These are phyloP conservation scores for Linum trigynum DNA, from an alignment of 345 rosid species.

Conservation along the genomic window DNA sequence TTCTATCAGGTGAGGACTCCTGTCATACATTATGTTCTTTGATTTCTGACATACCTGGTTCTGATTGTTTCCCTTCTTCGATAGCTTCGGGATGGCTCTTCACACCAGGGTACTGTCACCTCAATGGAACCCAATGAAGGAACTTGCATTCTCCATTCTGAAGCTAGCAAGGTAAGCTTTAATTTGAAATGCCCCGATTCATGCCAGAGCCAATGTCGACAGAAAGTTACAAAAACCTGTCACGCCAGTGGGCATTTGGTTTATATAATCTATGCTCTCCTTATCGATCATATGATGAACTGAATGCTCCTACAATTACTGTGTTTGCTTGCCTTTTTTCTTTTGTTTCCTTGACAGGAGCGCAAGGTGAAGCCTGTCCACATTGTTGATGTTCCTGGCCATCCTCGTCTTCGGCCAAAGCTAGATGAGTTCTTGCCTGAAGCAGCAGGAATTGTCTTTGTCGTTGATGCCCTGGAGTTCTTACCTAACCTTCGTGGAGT, in stretches of 20 bases:
- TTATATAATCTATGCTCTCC: too few relatives aligned
- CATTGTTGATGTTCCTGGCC: constrained; percentile 94
- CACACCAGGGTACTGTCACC: constrained; percentile 81
- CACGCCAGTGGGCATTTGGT: neutral
- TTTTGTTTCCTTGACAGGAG: constrained; percentile 31
- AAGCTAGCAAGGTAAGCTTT: constrained; percentile 46
- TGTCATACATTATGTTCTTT: neutral
- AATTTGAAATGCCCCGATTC: neutral
- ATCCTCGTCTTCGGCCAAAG: constrained; percentile 75
- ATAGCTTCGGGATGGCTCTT: constrained; percentile 87
- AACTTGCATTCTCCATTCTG: constrained; percentile 58
- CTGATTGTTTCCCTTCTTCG: constrained; percentile 14
- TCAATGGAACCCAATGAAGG: constrained; percentile 97
- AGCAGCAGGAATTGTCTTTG: constrained; percentile 81
- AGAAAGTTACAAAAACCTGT: neutral
- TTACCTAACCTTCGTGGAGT: constrained; percentile 63
- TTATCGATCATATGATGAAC: too few relatives aligned
- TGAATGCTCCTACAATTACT: too few relatives aligned
- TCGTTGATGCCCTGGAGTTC: constrained; percentile 90
- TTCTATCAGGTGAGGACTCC: constrained; percentile 54
- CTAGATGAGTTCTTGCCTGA: constrained; percentile 72
- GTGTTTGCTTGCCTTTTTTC: neutral
- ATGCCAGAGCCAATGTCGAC: neutral
- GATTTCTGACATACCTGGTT: neutral
- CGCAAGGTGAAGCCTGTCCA: constrained; percentile 70